These are phyloP conservation scores for Allantophomopsis lycopodina DNA, from an alignment of 2,329 filamentous ascomycete genomes.

Conservation along the genomic window DNA sequence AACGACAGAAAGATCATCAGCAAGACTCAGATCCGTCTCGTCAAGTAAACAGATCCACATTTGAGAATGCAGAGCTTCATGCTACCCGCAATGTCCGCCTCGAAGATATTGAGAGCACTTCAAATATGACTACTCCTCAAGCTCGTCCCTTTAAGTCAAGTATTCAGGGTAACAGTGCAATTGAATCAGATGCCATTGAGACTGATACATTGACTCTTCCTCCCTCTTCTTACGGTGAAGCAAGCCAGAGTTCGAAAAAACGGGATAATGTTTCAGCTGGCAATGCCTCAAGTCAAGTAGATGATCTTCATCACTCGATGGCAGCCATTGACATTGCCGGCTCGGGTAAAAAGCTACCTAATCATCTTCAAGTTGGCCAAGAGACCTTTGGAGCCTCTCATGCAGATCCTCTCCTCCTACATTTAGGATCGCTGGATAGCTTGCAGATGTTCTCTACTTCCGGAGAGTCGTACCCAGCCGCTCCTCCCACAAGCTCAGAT, in stretches of 20 bases:
- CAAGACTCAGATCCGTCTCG: constrained; percentile 4
- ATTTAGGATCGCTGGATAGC: constrained; percentile 17
- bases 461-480: constrained; percentile 24
- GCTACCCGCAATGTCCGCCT: constrained; percentile 9
- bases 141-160: constrained; percentile 29
- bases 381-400: no score
- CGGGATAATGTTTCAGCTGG: no score
- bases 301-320: constrained; percentile 7
- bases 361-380: no score
- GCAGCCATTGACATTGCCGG: constrained; percentile 36
- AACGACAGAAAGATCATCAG: constrained; percentile 1
- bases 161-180: no score
- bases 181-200: constrained; percentile 8
- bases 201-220: constrained; percentile 14
- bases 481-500: no score
- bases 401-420: no score
- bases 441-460: constrained; percentile 47
- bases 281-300: neutral
- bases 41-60: no score
- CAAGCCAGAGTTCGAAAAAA: constrained; percentile 3
- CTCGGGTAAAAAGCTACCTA: constrained; percentile 23
- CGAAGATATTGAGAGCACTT: constrained; percentile 45
- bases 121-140: constrained; percentile 45
- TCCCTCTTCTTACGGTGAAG: constrained; percentile 6
- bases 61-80: no score